Evolutionary conservation across 345 rosid species (phyloP), one percentile per base, ranked within the genome.

Genomic region (Euphorbia lathyris): DNA sequence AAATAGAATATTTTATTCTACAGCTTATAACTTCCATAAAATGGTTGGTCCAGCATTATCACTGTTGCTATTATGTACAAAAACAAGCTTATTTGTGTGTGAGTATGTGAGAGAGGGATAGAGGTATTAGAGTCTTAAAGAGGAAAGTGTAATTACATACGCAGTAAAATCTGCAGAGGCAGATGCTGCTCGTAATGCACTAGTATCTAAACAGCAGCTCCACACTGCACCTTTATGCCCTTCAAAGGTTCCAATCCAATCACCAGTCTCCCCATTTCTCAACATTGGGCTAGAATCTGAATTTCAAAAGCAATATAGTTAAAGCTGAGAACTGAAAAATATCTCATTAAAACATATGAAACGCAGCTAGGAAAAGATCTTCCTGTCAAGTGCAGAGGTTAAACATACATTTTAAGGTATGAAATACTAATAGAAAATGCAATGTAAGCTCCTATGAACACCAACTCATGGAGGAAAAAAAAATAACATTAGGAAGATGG

Each of bases 191-290:
- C 86, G 92, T 58, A 89, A 72, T 40, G 98, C 99, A 81, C 89
- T 81, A 42, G 85, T 85, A 72, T 96, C 98, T 70, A 96, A 81
- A 80, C 91, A 84, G 68, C 94, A 90, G 75, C 99, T 92, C 99
- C 99, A 96, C 66, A 96, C 98, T 16, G 96, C 98, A 74, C 99
- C 98, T 75, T 96, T 96, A 57, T 96, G 98, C 50, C 99, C 99
- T 82, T 89, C 95, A 86, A 96, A 96, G 38, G 99, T 96, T 50
- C 98, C 98, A 50, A 96, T 88, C 99, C 98, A 96, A 53, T 96
- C 99, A 67, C 98, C 99, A 64, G 97, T 96, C 88, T 96, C 99
- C 67, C 98, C 99, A 79, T 96, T 96, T 81, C 99, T 90, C 85
- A 96, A 72, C 99, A 96, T 92, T 27, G 98, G 99, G 58, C 79